Evolutionary conservation across 306 rosid genomes (phyloP).

Genomic region (Quercus dentata): DNA sequence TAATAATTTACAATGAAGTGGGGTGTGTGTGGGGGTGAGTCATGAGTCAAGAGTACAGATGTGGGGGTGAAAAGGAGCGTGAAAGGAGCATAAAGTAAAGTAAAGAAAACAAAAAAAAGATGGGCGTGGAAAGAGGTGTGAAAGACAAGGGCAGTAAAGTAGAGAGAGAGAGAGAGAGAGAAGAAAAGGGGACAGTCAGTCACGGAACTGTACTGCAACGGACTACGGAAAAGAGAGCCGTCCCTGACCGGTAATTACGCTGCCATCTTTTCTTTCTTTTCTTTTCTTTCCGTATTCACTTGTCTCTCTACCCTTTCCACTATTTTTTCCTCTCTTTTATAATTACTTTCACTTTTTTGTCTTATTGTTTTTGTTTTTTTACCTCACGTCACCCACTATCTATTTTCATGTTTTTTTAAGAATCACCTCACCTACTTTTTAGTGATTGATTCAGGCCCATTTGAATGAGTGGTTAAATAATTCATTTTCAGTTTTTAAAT

Average conservation of each 20-base stretch:
- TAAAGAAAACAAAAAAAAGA: neutral
- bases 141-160: neutral
- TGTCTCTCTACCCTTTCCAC: neutral
- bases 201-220: conserved; percentile 19
- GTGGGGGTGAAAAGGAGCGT: neutral
- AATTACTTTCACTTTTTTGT: too few relatives aligned
- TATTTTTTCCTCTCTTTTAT: too few relatives aligned
- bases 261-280: neutral
- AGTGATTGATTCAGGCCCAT: too few relatives aligned
- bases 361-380: too few relatives aligned
- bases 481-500: too few relatives aligned
- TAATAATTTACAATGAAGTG: too few relatives aligned
- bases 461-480: too few relatives aligned
- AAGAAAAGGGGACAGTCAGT: neutral
- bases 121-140: neutral
- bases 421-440: too few relatives aligned
- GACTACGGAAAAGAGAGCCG: conserved; percentile 2
- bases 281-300: neutral
- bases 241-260: conserved; percentile 1
- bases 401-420: too few relatives aligned
- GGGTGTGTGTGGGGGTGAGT: too few relatives aligned
- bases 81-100: neutral
- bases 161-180: neutral
- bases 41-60: neutral
- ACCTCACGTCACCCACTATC: too few relatives aligned